Evolutionary conservation across 1,284 basidiomycete genomes (phyloP).

Genomic region (Pterulicium gracile): DNA sequence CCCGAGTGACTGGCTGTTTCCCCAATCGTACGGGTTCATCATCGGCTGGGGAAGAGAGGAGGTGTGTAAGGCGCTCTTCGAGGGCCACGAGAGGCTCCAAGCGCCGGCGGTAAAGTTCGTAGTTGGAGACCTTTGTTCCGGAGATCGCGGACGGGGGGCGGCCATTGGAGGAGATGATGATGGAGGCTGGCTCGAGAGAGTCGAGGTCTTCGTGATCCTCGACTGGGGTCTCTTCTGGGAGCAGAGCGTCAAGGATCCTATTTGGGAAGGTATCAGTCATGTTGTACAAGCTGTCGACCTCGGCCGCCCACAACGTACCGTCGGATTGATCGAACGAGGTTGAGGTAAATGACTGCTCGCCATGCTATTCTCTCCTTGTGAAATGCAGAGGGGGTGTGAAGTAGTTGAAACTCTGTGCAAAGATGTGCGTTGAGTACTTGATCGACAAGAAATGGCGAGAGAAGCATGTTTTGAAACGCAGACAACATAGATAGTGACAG

Average conservation of each 20-base stretch:
- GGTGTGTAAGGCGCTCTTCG: constrained; percentile 52
- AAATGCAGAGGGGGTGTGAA: constrained; percentile 65
- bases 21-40: constrained; percentile 42
- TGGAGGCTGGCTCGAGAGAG: constrained; percentile 31
- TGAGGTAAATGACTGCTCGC: constrained; percentile 77
- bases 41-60: constrained; percentile 53
- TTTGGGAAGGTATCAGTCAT: constrained; percentile 6
- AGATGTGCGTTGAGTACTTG: neutral
- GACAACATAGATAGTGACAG: neutral
- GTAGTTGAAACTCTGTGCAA: constrained; percentile 62
- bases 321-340: constrained; percentile 68
- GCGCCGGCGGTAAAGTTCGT: constrained; percentile 45
- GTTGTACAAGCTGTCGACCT: neutral
- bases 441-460: neutral
- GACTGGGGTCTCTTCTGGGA: constrained; percentile 44
- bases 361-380: constrained; percentile 69
- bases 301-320: constrained; percentile 33
- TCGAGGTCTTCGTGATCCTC: constrained; percentile 43
- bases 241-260: constrained; percentile 70
- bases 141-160: constrained; percentile 33
- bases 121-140: constrained; percentile 40
- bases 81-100: constrained; percentile 56
- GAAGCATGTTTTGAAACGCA: no score
- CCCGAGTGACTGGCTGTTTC: constrained; percentile 23
- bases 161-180: constrained; percentile 37